A percentile compares a stretch with the other conserved stretches of the same genome.
These are phyloP conservation scores for Trametes gibbosa DNA, from an alignment of 768 basidiomycete species.

Conservation along the genomic window DNA sequence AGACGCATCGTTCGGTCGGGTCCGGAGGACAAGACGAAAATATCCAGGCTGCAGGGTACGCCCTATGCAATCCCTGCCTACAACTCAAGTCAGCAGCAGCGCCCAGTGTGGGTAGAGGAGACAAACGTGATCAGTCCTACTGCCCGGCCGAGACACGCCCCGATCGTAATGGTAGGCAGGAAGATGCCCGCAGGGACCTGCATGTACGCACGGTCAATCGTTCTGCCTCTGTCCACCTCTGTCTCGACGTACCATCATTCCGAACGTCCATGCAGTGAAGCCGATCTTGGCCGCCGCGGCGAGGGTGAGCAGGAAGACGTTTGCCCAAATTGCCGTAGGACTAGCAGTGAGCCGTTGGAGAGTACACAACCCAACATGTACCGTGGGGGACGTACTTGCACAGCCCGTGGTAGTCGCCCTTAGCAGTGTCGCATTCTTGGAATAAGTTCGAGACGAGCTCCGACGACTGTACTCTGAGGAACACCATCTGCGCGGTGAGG, in stretches of 20 bases:
- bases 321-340: constrained; percentile 63
- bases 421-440: constrained; percentile 72
- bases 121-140: constrained; percentile 65
- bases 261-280: constrained; percentile 75
- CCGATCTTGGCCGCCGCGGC: constrained; percentile 60
- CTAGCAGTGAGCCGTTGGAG: constrained; percentile 32
- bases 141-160: constrained; percentile 69
- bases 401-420: constrained; percentile 68
- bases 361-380: no score
- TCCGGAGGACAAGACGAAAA: constrained; percentile 74
- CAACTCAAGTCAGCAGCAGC: neutral
- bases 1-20: constrained; percentile 63
- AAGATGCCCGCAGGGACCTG: constrained; percentile 78
- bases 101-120: neutral
- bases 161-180: constrained; percentile 72
- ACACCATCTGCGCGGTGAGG: constrained; percentile 61
- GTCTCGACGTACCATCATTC: constrained; percentile 57
- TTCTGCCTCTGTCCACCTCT: no score
- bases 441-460: constrained; percentile 83
- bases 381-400: constrained; percentile 60
- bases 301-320: constrained; percentile 61
- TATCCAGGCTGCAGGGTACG: constrained; percentile 67
- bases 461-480: constrained; percentile 70
- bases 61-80: constrained; percentile 65
- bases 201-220: neutral